Conservation (phyloP, 305 asterid species). For the Stenogyne calaminthoides region DNA sequence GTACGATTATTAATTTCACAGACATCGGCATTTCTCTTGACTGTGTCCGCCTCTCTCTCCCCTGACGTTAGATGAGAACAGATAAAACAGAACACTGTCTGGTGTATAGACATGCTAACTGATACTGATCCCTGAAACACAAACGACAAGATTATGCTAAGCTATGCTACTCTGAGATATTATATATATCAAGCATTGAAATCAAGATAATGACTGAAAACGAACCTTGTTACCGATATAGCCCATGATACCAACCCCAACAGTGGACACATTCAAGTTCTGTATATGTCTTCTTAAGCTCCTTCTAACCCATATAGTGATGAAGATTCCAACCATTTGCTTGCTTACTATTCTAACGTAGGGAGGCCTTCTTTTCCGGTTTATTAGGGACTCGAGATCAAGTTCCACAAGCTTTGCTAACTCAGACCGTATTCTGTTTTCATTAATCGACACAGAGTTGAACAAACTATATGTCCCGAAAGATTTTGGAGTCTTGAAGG, state of each 20-base stretch:
- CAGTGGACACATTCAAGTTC: conserved; percentile 77
- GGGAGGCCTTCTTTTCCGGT: conserved; percentile 73
- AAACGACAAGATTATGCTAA: neutral
- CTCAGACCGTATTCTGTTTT: conserved; percentile 41
- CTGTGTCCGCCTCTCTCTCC: conserved; percentile 69
- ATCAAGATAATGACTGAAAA: conserved; percentile 29
- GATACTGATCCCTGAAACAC: conserved; percentile 83
- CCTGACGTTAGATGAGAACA: conserved; percentile 91
- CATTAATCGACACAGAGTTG: conserved; percentile 41
- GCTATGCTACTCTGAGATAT: neutral
- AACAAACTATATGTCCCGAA: conserved; percentile 60
- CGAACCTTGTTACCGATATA: conserved; percentile 96
- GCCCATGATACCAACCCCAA: conserved; percentile 99
- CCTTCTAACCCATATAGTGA: conserved; percentile 91
- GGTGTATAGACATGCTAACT: conserved; percentile 93
- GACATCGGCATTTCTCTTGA: conserved; percentile 88
- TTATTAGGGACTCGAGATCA: conserved; percentile 75
- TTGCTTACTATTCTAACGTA: conserved; percentile 93
- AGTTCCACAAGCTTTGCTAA: conserved; percentile 53
- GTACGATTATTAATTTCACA: conserved; percentile 82
- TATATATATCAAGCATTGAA: neutral
- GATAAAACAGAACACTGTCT: conserved; percentile 82
- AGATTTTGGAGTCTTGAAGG: conserved; percentile 62
- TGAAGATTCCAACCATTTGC: conserved; percentile 92
- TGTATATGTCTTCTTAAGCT: conserved; percentile 82